phyloP scores from a whole-genome alignment of 768 basidiomycete species.

The Macrolepiota dolichaula region DNA sequence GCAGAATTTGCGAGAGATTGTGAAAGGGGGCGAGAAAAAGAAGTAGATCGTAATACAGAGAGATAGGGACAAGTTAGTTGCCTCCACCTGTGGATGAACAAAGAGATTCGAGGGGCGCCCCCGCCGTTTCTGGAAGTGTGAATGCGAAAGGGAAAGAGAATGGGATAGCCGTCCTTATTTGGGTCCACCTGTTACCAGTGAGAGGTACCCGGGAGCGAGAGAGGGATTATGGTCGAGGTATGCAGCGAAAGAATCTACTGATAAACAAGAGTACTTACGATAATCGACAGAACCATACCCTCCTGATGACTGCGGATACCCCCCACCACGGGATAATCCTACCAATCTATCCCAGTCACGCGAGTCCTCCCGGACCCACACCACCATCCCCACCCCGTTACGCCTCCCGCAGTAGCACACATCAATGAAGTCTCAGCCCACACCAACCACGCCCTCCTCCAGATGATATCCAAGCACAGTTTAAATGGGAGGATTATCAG shows the following conservation, averaged over 20 bases:
- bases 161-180: neutral
- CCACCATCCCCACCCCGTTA: neutral
- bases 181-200: neutral
- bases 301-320: neutral
- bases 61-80: constrained; percentile 27
- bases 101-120: neutral
- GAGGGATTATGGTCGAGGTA: neutral
- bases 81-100: neutral
- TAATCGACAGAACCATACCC: neutral
- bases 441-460: neutral
- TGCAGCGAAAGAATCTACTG: neutral
- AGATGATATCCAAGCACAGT: neutral
- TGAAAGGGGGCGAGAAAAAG: constrained; percentile 8
- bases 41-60: constrained; percentile 2
- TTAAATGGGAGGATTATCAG: neutral
- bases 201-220: neutral
- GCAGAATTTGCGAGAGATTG: constrained; percentile 30
- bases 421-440: neutral
- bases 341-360: neutral
- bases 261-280: neutral
- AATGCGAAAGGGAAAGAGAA: constrained; percentile 5
- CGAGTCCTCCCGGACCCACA: neutral
- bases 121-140: constrained; percentile 7
- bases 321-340: neutral
- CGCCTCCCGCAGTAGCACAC: neutral